A percentile compares a stretch with the other conserved stretches of the same genome.
Evolutionary conservation across 257 asterid species (phyloP).

Genomic region (Catharanthus roseus): DNA sequence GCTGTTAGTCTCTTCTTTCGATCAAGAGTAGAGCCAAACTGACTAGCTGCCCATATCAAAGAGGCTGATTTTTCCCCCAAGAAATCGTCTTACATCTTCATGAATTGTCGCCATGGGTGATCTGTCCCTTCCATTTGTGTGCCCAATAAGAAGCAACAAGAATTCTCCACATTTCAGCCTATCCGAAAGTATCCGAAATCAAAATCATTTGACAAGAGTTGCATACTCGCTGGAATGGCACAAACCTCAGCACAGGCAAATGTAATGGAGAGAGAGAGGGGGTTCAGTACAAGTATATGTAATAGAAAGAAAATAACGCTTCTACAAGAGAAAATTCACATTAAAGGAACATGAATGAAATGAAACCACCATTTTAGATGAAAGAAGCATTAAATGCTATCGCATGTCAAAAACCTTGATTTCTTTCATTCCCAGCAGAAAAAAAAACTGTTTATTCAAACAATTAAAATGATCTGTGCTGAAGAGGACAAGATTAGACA

Average conservation of each 20-base stretch:
- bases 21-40: constrained; percentile 76
- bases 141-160: constrained; percentile 83
- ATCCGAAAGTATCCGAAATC: constrained; percentile 6
- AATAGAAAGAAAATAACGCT: no score
- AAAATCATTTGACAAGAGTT: not conserved
- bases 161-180: constrained; percentile 97
- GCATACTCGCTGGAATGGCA: no score
- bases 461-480: not conserved
- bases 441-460: not conserved
- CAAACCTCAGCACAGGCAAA: not conserved
- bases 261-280: no score
- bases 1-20: constrained; percentile 79
- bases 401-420: not conserved
- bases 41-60: constrained; percentile 95
- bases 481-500: not conserved
- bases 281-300: no score
- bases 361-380: no score
- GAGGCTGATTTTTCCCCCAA: constrained; percentile 90
- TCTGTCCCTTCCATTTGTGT: constrained; percentile 70
- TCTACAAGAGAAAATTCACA: no score
- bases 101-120: constrained; percentile 84
- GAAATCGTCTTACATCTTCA: constrained; percentile 68
- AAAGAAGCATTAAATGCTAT: not conserved
- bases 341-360: no score
- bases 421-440: not conserved